Evolutionary conservation across 1,284 basidiomycete species (phyloP), one percentile per base, ranked within the genome.

Genomic region (Dichomitus squalens): DNA sequence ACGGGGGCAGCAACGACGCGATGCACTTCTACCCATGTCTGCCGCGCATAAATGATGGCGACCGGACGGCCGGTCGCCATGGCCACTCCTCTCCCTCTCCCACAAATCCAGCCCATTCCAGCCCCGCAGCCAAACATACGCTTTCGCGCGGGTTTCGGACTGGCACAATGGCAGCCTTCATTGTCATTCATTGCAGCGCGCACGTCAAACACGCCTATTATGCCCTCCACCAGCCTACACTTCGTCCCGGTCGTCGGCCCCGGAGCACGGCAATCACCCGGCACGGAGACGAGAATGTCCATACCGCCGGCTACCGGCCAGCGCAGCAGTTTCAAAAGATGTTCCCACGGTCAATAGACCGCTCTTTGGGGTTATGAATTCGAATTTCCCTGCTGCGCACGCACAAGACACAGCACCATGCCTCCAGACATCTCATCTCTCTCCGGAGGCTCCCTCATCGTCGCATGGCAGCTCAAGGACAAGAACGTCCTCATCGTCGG

Each of bases 381-480:
- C 49, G 18, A 50, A 36, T 39, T 36, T 29, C 36, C n/a, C 23
- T 36, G n/a, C 33, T 39, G 16, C 44, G 20, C 18, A 20, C 16
- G 21, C 25, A 21, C 33, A 39, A 31, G 31, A 29, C 44, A 44
- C 41, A 23, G 20, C 20, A 38, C 16, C 50, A 68, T 63, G 58
- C 49, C 66, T 18, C 55, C 60, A 36, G 66, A 68, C 57, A 49
- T 63, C 44, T 52, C 64, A 0, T 52, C 64, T 0, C 69, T 73
- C 60, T 57, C 64, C 27, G 85, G 88, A 31, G 87, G 85, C 6
- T 92, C 93, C 7, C 82, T 98, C 49, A 78, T 93, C 43, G 76
- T 95, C 58, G 95, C 96, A 27, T 94, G 93, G 86, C 88, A 94
- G 72, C 86, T 96, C 71, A 90, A 88, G 64, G 76, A 81, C 63